Conservation (phyloP, 2,329 filamentous ascomycete genomes). For the Penicillium sp. region DNA sequence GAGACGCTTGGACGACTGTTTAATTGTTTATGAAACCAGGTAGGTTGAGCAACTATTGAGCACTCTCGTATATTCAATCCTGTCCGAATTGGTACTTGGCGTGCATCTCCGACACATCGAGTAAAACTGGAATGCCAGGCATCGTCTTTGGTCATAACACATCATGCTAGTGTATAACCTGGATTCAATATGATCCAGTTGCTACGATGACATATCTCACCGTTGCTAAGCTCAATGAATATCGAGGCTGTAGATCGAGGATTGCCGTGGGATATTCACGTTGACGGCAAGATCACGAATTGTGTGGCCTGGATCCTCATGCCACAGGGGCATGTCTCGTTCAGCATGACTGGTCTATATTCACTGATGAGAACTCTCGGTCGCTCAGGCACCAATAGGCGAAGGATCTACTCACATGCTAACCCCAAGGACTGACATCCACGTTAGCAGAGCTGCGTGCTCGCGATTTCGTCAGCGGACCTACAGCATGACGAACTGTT, state of each 20-base stretch:
- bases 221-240: not conserved
- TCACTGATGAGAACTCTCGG: not conserved
- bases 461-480: too few relatives aligned
- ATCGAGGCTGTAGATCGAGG: not conserved
- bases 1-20: not conserved
- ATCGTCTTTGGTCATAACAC: not conserved
- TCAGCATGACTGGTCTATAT: not conserved
- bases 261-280: not conserved
- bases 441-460: too few relatives aligned
- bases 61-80: not conserved
- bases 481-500: too few relatives aligned
- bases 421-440: too few relatives aligned
- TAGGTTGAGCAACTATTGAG: not conserved
- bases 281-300: not conserved
- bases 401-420: not conserved
- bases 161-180: not conserved
- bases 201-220: not conserved
- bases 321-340: not conserved
- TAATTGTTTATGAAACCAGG: not conserved
- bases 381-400: not conserved
- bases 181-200: not conserved
- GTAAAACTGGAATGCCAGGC: not conserved
- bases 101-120: not conserved
- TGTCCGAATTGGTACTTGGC: not conserved
- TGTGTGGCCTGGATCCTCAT: not conserved